These are phyloP conservation scores for Rhazya stricta DNA, from an alignment of 257 asterid species.

Conservation along the genomic window DNA sequence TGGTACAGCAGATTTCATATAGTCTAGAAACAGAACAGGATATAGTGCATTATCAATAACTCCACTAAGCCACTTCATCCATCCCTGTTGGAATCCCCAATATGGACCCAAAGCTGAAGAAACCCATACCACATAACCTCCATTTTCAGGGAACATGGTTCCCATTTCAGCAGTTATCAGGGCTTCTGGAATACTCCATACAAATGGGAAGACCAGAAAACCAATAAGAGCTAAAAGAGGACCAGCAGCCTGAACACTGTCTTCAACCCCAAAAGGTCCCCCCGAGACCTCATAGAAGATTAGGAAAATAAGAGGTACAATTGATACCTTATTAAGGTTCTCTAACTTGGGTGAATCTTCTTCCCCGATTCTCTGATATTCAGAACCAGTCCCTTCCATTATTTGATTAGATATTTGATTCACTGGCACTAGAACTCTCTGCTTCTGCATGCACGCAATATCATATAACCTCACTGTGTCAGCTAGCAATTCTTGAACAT, in stretches of 20 bases:
- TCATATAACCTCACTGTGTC: background rate
- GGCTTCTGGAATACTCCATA: constrained; percentile 39
- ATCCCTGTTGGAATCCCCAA: constrained; percentile 41
- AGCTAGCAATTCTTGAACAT: background rate
- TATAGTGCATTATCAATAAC: constrained; percentile 65
- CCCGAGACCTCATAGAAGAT: constrained; percentile 41
- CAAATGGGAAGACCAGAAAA: constrained; percentile 25
- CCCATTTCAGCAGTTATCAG: constrained; percentile 36
- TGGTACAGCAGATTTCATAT: constrained; percentile 53
- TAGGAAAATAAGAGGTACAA: constrained; percentile 32
- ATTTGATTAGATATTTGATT: constrained; percentile 7
- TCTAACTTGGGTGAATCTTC: constrained; percentile 20
- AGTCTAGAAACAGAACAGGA: constrained; percentile 58
- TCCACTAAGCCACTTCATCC: constrained; percentile 73
- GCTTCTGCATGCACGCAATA: constrained; percentile 20
- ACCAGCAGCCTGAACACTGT: constrained; percentile 33
- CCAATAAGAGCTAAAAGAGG: constrained; percentile 36
- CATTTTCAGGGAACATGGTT: constrained; percentile 38
- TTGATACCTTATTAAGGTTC: constrained; percentile 17
- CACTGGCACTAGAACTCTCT: constrained; percentile 8
- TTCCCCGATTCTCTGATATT: constrained; percentile 3
- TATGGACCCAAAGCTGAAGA: constrained; percentile 34
- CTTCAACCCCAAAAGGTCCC: constrained; percentile 42
- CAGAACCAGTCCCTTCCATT: constrained; percentile 8
- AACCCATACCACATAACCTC: constrained; percentile 39